phyloP scores from a whole-genome alignment of 169 alveolate species.

The Babesia gibsoni region DNA sequence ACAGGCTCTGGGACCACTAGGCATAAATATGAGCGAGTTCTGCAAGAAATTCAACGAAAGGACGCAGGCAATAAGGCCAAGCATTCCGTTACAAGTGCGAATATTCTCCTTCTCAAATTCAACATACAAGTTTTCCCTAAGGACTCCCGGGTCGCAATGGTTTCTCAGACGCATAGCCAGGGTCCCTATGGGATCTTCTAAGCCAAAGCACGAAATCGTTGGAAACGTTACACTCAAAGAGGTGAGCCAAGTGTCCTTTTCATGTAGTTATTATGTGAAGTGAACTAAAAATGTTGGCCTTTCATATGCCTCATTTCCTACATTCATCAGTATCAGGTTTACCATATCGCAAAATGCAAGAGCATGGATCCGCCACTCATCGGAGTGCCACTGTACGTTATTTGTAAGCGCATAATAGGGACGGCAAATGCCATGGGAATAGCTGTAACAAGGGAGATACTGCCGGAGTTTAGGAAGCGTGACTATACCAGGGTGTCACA shows the following conservation, averaged over 20 bases:
- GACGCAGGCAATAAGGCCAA: conserved; percentile 76
- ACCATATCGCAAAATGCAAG: conserved; percentile 82
- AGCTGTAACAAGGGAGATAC: conserved; percentile 70
- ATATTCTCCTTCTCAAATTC: conserved; percentile 55
- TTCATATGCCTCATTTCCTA: not conserved
- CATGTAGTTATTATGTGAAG: not conserved
- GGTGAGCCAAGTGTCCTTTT: conserved; percentile 37
- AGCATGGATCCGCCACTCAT: conserved; percentile 82
- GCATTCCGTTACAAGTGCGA: conserved; percentile 84
- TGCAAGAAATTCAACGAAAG: conserved; percentile 88
- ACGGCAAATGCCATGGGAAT: conserved; percentile 78
- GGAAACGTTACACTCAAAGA: conserved; percentile 86
- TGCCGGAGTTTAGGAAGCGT: conserved; percentile 78
- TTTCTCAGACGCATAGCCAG: conserved; percentile 84
- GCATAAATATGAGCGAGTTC: conserved; percentile 87
- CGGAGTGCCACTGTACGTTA: conserved; percentile 72
- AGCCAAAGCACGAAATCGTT: conserved; percentile 78
- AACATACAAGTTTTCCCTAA: conserved; percentile 77
- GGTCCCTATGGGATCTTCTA: conserved; percentile 81
- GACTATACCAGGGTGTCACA: conserved; percentile 76
- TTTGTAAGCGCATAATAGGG: conserved; percentile 65
- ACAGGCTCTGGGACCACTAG: conserved; percentile 88
- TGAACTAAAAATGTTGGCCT: not conserved
- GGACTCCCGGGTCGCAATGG: conserved; percentile 88
- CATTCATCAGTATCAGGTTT: conserved; percentile 62